Evolutionary conservation across 2,329 filamentous ascomycete species (phyloP), one percentile per base, ranked within the genome.

Genomic region (Aspergillus unguis): DNA sequence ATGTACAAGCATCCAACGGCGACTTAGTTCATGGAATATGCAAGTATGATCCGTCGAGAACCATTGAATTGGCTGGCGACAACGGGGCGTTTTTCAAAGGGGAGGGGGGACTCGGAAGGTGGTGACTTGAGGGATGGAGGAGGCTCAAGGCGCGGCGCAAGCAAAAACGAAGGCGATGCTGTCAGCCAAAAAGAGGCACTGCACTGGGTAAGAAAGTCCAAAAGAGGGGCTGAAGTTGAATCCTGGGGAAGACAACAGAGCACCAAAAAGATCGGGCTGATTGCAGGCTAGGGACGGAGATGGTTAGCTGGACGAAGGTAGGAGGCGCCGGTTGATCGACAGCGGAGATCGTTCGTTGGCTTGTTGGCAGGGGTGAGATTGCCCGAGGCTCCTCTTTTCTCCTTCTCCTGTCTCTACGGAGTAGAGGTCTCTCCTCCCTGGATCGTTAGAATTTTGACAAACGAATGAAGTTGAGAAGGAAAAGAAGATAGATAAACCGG

Each of bases 1-100:
- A 69, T 65, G 60, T 62, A 70, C 60, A 58, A 47, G 48, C 58
- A 46, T 48, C 40, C 35, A 47, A 42, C 42, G 35, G 11, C 36
- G 17, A 45, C 33, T 29, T n/a, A 37, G 42, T 44, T 57, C 47
- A 60, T 50, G 54, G 26, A 56, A 60, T 59, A 36, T 46, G 52
- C 53, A 40, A 44, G 33, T 25, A 32, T 38, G 26, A 26, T 45
- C 23, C 31, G 31, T 35, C 41, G 35, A 29, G 47, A 42, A 50
- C 48, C 53, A 60, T 56, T 53, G 56, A 54, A 47, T n/a, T 43
- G 52, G 37, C 38, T 33, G 27, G 41, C 17, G 37, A 45, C 38
- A 31, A n/a, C 44, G 41, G 44, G 28, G 32, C 26, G 44, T 17
- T 17, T 17, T 17, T 17, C 17, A 17, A 17, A 17, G 28, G 28